phyloP scores from a whole-genome alignment of 2,329 filamentous ascomycete genomes.

The Penicillium sp. region DNA sequence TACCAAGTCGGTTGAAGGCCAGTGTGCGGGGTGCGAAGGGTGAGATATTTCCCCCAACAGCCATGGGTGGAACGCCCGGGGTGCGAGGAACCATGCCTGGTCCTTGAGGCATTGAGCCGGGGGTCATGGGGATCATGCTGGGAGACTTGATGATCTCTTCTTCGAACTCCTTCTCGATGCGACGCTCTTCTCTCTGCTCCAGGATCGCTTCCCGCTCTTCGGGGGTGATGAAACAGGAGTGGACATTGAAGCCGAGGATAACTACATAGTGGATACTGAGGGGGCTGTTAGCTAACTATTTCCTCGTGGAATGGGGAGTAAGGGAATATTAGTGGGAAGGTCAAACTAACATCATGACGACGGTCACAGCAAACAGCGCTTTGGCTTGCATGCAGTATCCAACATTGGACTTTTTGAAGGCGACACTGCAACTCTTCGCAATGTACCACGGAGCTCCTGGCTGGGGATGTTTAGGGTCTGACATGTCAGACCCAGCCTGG shows the following conservation, averaged over 20 bases:
- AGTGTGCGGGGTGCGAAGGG: conserved; percentile 42
- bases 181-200: conserved; percentile 39
- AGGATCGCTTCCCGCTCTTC: conserved; percentile 37
- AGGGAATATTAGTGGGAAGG: neutral
- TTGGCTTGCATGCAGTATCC: conserved; percentile 63
- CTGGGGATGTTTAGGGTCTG: conserved; percentile 55
- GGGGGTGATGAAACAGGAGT: conserved; percentile 48
- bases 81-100: conserved; percentile 23
- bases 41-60: conserved; percentile 14
- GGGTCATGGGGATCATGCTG: conserved; percentile 34
- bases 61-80: conserved; percentile 37
- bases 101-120: conserved; percentile 28
- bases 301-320: neutral
- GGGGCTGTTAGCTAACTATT: conserved; percentile 12
- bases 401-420: conserved; percentile 46
- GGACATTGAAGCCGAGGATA: conserved; percentile 50
- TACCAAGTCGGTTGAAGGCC: conserved; percentile 43
- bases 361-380: conserved; percentile 55
- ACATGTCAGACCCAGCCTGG: conserved; percentile 59
- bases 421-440: conserved; percentile 59
- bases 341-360: conserved; percentile 53
- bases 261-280: conserved; percentile 52
- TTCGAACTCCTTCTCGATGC: conserved; percentile 43
- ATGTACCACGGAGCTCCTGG: conserved; percentile 63
- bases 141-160: conserved; percentile 44